Percentiles rank a stretch among this genome's conserved stretches.
Conservation (phyloP, 768 basidiomycete species). For the Mycena chlorophos region DNA sequence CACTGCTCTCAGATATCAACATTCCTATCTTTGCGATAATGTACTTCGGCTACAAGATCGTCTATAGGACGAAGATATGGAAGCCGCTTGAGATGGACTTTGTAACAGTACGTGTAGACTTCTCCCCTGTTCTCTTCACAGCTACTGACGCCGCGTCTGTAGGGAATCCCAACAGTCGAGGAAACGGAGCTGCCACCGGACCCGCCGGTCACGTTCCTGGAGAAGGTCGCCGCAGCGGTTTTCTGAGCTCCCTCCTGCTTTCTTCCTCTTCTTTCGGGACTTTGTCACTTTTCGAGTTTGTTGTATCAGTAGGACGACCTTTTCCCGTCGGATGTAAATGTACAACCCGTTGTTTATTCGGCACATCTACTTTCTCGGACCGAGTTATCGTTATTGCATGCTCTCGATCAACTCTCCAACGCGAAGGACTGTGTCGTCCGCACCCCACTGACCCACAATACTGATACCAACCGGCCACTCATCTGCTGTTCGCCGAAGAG, state of each 20-base stretch:
- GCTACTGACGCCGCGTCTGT: not conserved
- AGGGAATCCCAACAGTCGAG: constrained; percentile 69
- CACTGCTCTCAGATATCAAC: constrained; percentile 39
- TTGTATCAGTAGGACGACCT: no score
- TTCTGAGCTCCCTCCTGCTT: constrained; percentile 41
- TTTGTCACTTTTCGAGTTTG: not conserved
- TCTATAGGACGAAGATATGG: constrained; percentile 49
- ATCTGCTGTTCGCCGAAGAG: constrained; percentile 44
- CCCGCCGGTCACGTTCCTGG: constrained; percentile 49
- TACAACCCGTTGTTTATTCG: constrained; percentile 1
- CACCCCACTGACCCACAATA: constrained; percentile 87
- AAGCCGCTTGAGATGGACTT: constrained; percentile 69
- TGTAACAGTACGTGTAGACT: constrained; percentile 55
- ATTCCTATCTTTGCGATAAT: constrained; percentile 46
- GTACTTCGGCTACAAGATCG: constrained; percentile 47
- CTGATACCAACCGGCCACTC: constrained; percentile 86
- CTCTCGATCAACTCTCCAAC: constrained; percentile 52
- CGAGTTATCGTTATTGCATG: not conserved
- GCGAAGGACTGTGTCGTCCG: constrained; percentile 56
- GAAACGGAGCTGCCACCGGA: constrained; percentile 62
- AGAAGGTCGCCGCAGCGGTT: constrained; percentile 49
- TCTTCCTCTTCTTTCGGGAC: not conserved
- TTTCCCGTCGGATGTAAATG: no score
- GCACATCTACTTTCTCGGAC: no score
- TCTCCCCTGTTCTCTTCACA: not conserved